phyloP scores from a whole-genome alignment of 257 asterid species.

The Fraxinus excelsior region DNA sequence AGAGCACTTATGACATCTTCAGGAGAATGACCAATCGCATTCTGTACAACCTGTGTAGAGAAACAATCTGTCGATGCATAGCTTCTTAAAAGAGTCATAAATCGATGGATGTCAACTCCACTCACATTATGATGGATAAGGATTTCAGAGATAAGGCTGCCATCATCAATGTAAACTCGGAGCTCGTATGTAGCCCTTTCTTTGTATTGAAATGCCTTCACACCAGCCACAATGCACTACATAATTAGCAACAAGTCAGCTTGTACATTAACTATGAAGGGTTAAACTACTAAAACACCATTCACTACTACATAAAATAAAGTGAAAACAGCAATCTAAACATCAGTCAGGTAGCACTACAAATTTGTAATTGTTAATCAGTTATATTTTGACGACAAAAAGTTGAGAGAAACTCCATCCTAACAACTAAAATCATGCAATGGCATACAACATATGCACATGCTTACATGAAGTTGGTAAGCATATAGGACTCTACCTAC shows the following conservation, averaged over 20 bases:
- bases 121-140: slow-evolving; percentile 74
- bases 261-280: not conserved
- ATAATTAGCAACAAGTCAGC: slow-evolving; percentile 25
- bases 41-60: slow-evolving; percentile 61
- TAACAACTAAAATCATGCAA: not conserved
- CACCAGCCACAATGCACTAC: slow-evolving; percentile 84
- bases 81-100: slow-evolving; percentile 24
- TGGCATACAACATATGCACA: not conserved
- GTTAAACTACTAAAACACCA: not conserved
- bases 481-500: not conserved
- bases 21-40: slow-evolving; percentile 67
- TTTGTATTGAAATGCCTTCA: slow-evolving; percentile 72
- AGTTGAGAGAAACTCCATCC: not conserved
- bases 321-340: not conserved
- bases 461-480: not conserved
- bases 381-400: not conserved
- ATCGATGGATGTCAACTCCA: not conserved
- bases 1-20: slow-evolving; percentile 67
- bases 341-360: not conserved
- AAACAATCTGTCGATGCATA: slow-evolving; percentile 1
- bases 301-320: not conserved
- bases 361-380: not conserved
- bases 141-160: slow-evolving; percentile 90
- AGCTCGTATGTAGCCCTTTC: slow-evolving; percentile 65
- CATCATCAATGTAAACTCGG: slow-evolving; percentile 79